Base-by-base conservation (phyloP, 306 rosid genomes). In the Pyrus communis region DNA sequence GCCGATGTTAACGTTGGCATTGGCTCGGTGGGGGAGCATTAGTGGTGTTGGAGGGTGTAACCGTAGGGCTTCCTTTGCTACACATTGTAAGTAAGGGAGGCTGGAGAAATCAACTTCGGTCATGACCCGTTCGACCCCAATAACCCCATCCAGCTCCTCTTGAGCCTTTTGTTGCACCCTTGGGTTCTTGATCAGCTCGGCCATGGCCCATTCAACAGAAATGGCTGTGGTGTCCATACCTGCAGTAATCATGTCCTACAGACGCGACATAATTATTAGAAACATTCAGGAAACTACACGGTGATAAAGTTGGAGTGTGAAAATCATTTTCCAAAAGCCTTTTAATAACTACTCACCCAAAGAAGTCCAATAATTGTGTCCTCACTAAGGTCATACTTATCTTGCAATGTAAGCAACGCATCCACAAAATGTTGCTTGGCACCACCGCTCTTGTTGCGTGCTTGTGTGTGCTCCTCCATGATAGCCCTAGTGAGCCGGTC, bases 321-420 rank as follows among this genome's bases (percentile, higher is more conserved):
- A 42, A 42, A 42, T 42, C 45, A 9, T 42, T 42, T 42, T 10
- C 45, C 2, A 1, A 2, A 2, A 42, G 45, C 12, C 11, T 42
- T 9, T 42, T 9, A 9, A 42, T 2, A 2, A 42, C 45, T 42
- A 79, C 81, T 0, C 86, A 94, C 97, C 96, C 98, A 92, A 55
- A 90, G 96, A 67, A 92, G 96, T 28, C 97, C 97, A 65, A 90
- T 92, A 77, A 95, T 88, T 62, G 97, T 95, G 80, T 95, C 98
- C 66, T 92, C 96, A 49, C 96, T 85, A 9, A 95, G 93, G 80
- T 92, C 97, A 72, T 95, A 95, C 70, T 92, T 78, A 7, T 88
- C 89, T 65, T 95, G 81, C 83, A 95, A 71, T 4, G 97, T 92
- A 31, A 95, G 93, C 73, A 95, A 86, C 0, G 97, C 95, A 77